Conservation (phyloP, 2,329 filamentous ascomycete species). For the Chrysosporium queenslandicum region DNA sequence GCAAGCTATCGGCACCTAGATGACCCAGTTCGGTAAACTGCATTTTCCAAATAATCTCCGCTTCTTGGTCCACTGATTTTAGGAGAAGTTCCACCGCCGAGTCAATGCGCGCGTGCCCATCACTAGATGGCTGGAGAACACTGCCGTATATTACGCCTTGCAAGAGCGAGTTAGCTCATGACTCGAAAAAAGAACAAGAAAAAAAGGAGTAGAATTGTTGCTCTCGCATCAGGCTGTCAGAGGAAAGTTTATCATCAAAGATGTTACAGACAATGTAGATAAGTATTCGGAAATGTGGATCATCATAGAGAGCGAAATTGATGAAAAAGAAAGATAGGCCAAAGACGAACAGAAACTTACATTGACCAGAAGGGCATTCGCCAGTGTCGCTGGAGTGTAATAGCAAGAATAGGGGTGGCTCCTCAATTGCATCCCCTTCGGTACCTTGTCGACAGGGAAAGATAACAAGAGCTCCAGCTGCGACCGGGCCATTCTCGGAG, state of each 20-base stretch:
- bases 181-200: background rate
- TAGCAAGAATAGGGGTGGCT: conserved; percentile 49
- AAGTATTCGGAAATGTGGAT: conserved; percentile 75
- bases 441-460: conserved; percentile 27
- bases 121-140: conserved; percentile 29
- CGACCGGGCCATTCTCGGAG: conserved; percentile 63
- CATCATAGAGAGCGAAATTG: conserved; percentile 58
- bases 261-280: conserved; percentile 99
- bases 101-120: conserved; percentile 35
- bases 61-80: conserved; percentile 25
- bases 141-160: conserved; percentile 49
- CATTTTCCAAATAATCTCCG: conserved; percentile 43
- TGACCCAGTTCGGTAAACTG: conserved; percentile 42
- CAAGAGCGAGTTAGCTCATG: background rate
- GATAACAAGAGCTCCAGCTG: conserved; percentile 52
- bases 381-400: conserved; percentile 84
- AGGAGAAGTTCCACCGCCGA: conserved; percentile 36
- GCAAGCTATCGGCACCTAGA: conserved; percentile 14
- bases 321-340: conserved; percentile 12
- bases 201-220: conserved; percentile 19
- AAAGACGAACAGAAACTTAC: conserved; percentile 52
- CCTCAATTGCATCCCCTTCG: conserved; percentile 20
- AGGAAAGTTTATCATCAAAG: conserved; percentile 75
- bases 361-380: conserved; percentile 78
- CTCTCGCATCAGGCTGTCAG: conserved; percentile 72